These are phyloP conservation scores for Aureobasidium vineae DNA, from an alignment of 2,329 filamentous ascomycete species.

Conservation along the genomic window DNA sequence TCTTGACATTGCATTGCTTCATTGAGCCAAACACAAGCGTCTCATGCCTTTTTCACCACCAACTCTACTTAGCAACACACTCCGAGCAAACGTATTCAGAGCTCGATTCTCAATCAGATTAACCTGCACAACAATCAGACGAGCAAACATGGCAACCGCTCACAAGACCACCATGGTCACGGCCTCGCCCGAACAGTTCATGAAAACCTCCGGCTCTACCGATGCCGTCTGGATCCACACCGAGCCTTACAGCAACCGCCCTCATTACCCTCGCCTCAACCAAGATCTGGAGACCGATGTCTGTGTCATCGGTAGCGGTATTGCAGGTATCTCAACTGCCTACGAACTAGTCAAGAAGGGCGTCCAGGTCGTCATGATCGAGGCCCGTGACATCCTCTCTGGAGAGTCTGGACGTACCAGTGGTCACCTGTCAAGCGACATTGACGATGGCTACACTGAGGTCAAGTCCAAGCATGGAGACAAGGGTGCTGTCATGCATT, in stretches of 20 bases:
- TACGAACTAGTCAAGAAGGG: constrained; percentile 56
- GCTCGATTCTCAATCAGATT: constrained; percentile 9
- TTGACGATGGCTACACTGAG: constrained; percentile 55
- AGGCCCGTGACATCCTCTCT: constrained; percentile 55
- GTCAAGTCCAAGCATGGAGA: constrained; percentile 55
- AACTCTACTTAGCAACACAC: constrained; percentile 1
- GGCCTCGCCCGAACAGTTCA: constrained; percentile 37
- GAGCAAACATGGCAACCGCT: constrained; percentile 29
- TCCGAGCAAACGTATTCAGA: constrained; percentile 12
- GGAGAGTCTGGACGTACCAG: constrained; percentile 56
- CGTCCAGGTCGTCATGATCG: constrained; percentile 52
- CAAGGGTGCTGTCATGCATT: constrained; percentile 50
- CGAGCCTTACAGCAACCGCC: constrained; percentile 48
- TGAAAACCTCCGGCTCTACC: constrained; percentile 51
- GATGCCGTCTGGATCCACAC: constrained; percentile 56
- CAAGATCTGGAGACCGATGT: constrained; percentile 50
- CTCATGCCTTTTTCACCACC: constrained; percentile 19
- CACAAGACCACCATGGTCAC: constrained; percentile 24
- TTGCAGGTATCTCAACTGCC: constrained; percentile 53
- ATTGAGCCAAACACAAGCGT: no score
- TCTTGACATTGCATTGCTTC: not conserved
- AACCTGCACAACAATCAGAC: constrained; percentile 7
- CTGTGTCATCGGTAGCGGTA: constrained; percentile 54
- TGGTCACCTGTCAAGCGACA: constrained; percentile 54
- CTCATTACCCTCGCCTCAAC: constrained; percentile 46